Evolutionary conservation across 2,329 filamentous ascomycete genomes (phyloP).

Genomic region (Aureobasidium sp.): DNA sequence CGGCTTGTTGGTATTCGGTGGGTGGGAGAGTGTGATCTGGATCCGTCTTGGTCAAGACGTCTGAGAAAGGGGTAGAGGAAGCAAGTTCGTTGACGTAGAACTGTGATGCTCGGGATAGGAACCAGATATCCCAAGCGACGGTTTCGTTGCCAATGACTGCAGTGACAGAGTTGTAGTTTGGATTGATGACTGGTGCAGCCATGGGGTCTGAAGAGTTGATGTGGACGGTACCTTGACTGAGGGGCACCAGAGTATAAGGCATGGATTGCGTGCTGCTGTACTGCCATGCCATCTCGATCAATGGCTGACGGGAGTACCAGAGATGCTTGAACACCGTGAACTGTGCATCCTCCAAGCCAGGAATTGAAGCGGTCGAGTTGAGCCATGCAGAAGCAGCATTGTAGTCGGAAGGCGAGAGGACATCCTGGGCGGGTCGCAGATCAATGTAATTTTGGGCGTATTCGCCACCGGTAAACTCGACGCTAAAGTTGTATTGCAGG

Average conservation of each 20-base stretch:
- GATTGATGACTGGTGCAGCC: conserved; percentile 26
- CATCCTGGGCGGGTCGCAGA: conserved; percentile 7
- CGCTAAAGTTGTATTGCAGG: conserved; percentile 8
- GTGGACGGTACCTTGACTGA: conserved; percentile 14
- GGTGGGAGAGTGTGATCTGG: not conserved
- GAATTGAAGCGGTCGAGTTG: conserved; percentile 6
- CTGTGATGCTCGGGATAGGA: not conserved
- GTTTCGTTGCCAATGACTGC: not conserved
- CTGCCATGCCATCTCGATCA: conserved; percentile 19
- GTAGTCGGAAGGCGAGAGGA: conserved; percentile 10
- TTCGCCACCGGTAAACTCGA: conserved; percentile 15
- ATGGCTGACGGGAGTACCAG: conserved; percentile 14
- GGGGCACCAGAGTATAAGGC: conserved; percentile 15
- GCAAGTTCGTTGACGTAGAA: conserved; percentile 7
- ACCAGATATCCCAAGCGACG: conserved; percentile 1
- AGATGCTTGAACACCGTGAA: conserved; percentile 15
- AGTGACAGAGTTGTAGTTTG: conserved; percentile 15
- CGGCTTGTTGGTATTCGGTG: not conserved
- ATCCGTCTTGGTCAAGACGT: not conserved
- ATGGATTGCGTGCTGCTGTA: conserved; percentile 16
- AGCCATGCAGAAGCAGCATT: conserved; percentile 13
- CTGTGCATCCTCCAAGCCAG: conserved; percentile 13
- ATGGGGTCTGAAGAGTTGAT: conserved; percentile 20
- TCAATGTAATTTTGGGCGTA: conserved; percentile 17
- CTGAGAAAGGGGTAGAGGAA: not conserved